Conservation (phyloP, 2,329 filamentous ascomycete species). For the Talaromyces marneffei region DNA sequence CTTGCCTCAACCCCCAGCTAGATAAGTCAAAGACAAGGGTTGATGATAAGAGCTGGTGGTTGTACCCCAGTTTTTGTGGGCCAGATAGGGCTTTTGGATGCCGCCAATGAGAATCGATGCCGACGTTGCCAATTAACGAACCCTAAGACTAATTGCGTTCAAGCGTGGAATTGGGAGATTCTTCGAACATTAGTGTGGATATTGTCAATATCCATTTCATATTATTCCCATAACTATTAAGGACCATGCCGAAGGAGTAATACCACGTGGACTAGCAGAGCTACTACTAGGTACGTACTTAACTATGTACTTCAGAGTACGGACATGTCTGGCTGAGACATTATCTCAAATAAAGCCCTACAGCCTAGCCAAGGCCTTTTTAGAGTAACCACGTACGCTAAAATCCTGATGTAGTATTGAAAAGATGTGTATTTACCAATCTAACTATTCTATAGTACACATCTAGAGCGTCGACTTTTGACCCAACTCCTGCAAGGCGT, state of each 20-base stretch:
- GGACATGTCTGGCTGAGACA: too few species aligned
- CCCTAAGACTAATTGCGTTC: background rate
- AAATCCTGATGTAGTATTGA: background rate
- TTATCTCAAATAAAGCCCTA: too few species aligned
- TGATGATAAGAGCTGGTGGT: conserved; percentile 1
- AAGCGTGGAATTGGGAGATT: background rate
- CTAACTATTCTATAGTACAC: background rate
- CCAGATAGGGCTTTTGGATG: conserved; percentile 11
- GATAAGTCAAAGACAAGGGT: background rate
- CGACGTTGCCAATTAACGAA: background rate
- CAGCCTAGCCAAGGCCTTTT: too few species aligned
- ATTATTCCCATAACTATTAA: too few species aligned
- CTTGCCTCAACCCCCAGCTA: background rate
- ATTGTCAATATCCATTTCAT: too few species aligned
- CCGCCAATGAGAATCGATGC: conserved; percentile 6
- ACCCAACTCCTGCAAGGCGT: background rate
- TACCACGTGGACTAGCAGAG: too few species aligned
- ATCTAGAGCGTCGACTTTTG: conserved; percentile 5
- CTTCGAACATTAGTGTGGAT: too few species aligned
- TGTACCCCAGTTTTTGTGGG: conserved; percentile 9
- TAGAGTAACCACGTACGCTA: too few species aligned
- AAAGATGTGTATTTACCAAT: background rate
- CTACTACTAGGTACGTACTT: too few species aligned
- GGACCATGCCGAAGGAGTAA: too few species aligned
- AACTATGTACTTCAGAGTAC: too few species aligned